A percentile compares a stretch with the other conserved stretches of the same genome.
These are phyloP conservation scores for Triadica sebifera DNA, from an alignment of 345 rosid species.

Conservation along the genomic window DNA sequence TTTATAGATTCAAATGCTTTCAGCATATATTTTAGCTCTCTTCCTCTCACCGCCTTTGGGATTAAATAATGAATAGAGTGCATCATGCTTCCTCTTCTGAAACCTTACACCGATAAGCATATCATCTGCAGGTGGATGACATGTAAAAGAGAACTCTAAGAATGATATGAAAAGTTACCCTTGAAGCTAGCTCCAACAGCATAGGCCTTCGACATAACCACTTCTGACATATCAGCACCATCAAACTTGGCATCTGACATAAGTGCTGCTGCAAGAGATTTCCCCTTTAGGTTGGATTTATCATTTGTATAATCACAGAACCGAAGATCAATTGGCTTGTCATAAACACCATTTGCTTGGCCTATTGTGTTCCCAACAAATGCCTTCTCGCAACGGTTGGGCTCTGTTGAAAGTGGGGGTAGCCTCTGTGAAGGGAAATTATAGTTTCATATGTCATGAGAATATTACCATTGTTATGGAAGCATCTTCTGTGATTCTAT, in stretches of 20 bases:
- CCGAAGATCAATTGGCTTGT: slow-evolving; percentile 92
- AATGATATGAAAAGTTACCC: slow-evolving; percentile 42
- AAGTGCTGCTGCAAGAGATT: slow-evolving; percentile 90
- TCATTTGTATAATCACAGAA: slow-evolving; percentile 86
- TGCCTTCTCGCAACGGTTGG: slow-evolving; percentile 83
- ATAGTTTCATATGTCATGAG: not conserved
- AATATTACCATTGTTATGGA: not conserved
- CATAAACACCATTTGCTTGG: slow-evolving; percentile 96
- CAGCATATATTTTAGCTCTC: no score
- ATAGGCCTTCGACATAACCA: slow-evolving; percentile 96
- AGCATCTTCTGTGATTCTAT: not conserved
- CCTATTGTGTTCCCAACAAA: slow-evolving; percentile 94
- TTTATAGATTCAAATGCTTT: no score
- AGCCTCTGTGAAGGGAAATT: slow-evolving; percentile 58
- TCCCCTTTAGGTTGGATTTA: slow-evolving; percentile 80
- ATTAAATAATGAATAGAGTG: no score
- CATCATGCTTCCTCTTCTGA: no score
- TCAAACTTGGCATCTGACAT: slow-evolving; percentile 96
- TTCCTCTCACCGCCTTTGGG: no score
- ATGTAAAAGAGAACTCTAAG: not conserved
- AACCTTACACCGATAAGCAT: no score
- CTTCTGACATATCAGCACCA: slow-evolving; percentile 97
- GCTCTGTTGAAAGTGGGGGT: slow-evolving; percentile 89
- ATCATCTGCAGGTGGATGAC: no score
- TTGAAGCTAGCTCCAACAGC: slow-evolving; percentile 97